Conservation (phyloP, 1,284 basidiomycete species). For the Sporisorium sorghi region DNA sequence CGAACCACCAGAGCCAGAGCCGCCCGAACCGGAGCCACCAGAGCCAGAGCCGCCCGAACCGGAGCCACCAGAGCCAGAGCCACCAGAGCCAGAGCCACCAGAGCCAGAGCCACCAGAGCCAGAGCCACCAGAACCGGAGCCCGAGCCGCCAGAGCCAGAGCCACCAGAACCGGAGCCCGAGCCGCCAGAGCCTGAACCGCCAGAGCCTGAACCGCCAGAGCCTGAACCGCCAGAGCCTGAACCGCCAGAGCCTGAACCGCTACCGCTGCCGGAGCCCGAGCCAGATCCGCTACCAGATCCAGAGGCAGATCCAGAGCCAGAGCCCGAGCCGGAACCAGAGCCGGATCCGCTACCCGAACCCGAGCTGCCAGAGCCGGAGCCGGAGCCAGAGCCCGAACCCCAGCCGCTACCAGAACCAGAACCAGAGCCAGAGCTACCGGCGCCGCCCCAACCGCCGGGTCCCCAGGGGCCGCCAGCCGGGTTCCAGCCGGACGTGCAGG, state of each 20-base stretch:
- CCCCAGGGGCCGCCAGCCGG: constrained; percentile 15
- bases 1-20: constrained; percentile 13
- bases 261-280: neutral
- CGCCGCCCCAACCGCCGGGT: constrained; percentile 7
- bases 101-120: constrained; percentile 12
- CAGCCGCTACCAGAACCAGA: constrained; percentile 14
- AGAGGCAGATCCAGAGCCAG: constrained; percentile 13
- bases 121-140: constrained; percentile 3
- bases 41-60: neutral
- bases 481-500: constrained; percentile 30
- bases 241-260: constrained; percentile 12
- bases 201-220: constrained; percentile 2
- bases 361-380: too few relatives aligned
- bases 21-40: constrained; percentile 3
- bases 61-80: neutral
- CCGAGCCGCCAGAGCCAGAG: constrained; percentile 5
- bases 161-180: constrained; percentile 10
- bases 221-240: constrained; percentile 12
- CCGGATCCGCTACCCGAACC: constrained; percentile 9
- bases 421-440: constrained; percentile 10
- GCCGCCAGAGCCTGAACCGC: constrained; percentile 11
- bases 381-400: constrained; percentile 13
- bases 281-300: constrained; percentile 1
- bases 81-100: neutral
- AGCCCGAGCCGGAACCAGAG: constrained; percentile 6